phyloP scores from a whole-genome alignment of 768 basidiomycete genomes.

The Boletus sp. region DNA sequence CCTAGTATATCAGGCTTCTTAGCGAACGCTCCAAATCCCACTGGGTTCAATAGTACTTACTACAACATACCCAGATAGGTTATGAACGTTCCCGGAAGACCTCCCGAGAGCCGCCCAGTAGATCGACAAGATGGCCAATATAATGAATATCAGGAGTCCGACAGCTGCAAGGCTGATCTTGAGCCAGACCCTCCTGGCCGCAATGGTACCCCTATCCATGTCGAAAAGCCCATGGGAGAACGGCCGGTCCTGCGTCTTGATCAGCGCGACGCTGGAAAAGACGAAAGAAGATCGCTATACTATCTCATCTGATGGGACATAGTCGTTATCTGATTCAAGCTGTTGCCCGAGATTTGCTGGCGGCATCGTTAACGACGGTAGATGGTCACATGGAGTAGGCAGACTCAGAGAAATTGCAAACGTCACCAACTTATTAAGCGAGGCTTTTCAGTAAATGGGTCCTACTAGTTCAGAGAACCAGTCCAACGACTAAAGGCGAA shows the following conservation, averaged over 20 bases:
- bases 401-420: neutral
- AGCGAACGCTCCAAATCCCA: neutral
- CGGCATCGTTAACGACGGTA: neutral
- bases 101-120: constrained; percentile 60
- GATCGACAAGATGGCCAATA: constrained; percentile 51
- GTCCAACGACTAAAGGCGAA: neutral
- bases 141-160: constrained; percentile 38
- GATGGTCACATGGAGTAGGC: neutral
- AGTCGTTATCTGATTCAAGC: neutral
- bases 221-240: constrained; percentile 32
- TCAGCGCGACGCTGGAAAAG: constrained; percentile 4
- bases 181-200: constrained; percentile 39
- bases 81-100: constrained; percentile 33
- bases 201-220: constrained; percentile 24
- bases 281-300: constrained; percentile 5
- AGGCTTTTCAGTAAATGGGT: neutral
- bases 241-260: constrained; percentile 17
- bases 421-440: constrained; percentile 20
- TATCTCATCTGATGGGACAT: neutral
- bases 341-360: neutral
- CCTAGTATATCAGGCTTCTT: constrained; percentile 32
- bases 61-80: constrained; percentile 55
- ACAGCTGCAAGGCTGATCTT: constrained; percentile 37
- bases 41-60: constrained; percentile 34
- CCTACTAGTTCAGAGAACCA: neutral